phyloP scores from a whole-genome alignment of 345 rosid genomes.

The Syzygium jambos region DNA sequence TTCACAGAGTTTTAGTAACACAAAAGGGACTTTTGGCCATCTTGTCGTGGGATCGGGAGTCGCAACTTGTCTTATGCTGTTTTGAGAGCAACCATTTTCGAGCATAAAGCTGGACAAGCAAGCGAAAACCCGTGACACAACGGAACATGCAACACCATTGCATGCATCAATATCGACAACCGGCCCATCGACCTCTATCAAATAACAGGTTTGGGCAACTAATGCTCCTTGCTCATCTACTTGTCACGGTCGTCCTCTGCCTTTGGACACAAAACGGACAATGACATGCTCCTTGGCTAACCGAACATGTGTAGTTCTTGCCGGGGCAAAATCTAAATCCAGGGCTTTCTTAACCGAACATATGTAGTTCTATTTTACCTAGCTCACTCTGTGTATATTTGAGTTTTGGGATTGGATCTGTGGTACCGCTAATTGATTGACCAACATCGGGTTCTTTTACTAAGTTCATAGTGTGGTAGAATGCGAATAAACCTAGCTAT shows the following conservation, averaged over 20 bases:
- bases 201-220: neutral
- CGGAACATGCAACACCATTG: neutral
- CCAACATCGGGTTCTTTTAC: neutral
- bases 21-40: neutral
- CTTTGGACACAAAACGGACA: neutral
- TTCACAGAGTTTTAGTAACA: neutral
- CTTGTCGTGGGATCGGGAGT: neutral
- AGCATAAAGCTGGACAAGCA: too few species aligned
- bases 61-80: too few species aligned
- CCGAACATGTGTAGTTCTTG: neutral
- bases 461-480: neutral
- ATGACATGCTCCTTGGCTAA: neutral
- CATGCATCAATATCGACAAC: neutral
- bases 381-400: neutral
- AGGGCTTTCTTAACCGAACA: neutral
- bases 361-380: neutral
- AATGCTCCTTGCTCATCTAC: neutral
- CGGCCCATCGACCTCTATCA: neutral
- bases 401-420: neutral
- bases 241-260: neutral
- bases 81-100: too few species aligned
- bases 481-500: neutral
- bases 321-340: neutral
- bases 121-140: neutral
- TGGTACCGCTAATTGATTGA: neutral